A percentile compares a stretch with the other conserved stretches of the same genome.
Conservation (phyloP, 2,329 filamentous ascomycete genomes). For the Teratosphaeria viscida region DNA sequence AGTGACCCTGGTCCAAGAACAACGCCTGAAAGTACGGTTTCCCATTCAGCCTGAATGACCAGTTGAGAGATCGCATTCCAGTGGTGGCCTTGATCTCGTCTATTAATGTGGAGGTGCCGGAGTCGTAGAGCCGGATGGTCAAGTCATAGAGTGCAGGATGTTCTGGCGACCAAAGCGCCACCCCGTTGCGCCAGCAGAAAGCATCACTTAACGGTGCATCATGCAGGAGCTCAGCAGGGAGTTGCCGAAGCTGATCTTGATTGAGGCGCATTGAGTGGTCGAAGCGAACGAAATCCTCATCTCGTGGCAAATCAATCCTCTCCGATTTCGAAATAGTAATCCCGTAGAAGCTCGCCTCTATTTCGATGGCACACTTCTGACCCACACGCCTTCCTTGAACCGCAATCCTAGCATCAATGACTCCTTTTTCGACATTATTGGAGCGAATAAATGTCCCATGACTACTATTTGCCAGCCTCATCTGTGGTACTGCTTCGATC, state of each 20-base stretch:
- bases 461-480: constrained; percentile 45
- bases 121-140: constrained; percentile 41
- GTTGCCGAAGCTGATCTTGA: constrained; percentile 29
- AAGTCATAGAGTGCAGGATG: constrained; percentile 49
- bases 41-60: constrained; percentile 52
- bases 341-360: constrained; percentile 45
- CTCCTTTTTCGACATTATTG: constrained; percentile 43
- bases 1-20: constrained; percentile 53
- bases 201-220: constrained; percentile 29
- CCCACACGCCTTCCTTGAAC: constrained; percentile 41
- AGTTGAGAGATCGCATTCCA: constrained; percentile 51
- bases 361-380: constrained; percentile 39
- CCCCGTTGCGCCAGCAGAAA: constrained; percentile 40
- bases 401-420: constrained; percentile 41
- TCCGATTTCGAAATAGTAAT: constrained; percentile 35
- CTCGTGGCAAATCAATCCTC: constrained; percentile 36
- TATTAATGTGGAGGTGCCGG: constrained; percentile 26
- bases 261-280: constrained; percentile 41
- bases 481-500: constrained; percentile 49
- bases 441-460: constrained; percentile 48
- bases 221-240: constrained; percentile 29
- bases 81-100: constrained; percentile 51
- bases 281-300: constrained; percentile 40
- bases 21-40: constrained; percentile 51
- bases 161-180: constrained; percentile 55